Percentiles rank a stretch among this genome's conserved stretches.
Evolutionary conservation across 2,329 filamentous ascomycete species (phyloP).

Genomic region (Hortaea werneckii): DNA sequence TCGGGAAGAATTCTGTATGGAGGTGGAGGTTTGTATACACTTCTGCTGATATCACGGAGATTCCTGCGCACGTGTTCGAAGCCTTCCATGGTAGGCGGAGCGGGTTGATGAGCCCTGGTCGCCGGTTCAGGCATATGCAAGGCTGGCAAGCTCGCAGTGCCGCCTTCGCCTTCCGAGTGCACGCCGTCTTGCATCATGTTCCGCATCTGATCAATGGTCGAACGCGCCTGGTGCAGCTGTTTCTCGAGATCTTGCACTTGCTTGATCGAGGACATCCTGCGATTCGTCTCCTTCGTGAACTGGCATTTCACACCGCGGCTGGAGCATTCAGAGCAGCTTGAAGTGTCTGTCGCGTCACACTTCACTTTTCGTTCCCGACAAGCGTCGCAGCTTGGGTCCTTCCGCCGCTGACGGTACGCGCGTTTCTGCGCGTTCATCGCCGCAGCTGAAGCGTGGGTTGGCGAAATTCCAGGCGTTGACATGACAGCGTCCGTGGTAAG

Average conservation of each 20-base stretch:
- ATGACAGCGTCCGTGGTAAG: conserved; percentile 17
- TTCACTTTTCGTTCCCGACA: conserved; percentile 75
- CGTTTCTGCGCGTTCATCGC: conserved; percentile 66
- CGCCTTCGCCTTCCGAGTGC: conserved; percentile 32
- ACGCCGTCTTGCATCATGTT: conserved; percentile 49
- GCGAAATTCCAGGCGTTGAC: conserved; percentile 21
- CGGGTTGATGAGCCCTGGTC: conserved; percentile 48
- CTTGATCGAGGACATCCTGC: conserved; percentile 98
- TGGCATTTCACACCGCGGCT: conserved; percentile 96
- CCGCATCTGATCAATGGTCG: conserved; percentile 66
- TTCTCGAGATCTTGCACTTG: conserved; percentile 96
- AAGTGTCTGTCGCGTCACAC: conserved; percentile 93
- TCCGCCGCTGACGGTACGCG: conserved; percentile 86
- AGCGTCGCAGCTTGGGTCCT: conserved; percentile 95
- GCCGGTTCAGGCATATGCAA: conserved; percentile 24
- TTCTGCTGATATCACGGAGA: conserved; percentile 62
- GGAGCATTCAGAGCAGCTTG: conserved; percentile 93
- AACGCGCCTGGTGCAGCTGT: conserved; percentile 69
- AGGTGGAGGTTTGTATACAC: conserved; percentile 69
- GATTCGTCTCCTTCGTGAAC: conserved; percentile 97
- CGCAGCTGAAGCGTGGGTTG: conserved; percentile 29
- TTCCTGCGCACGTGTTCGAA: conserved; percentile 62
- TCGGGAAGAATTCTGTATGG: conserved; percentile 49
- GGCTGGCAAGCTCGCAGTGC: conserved; percentile 15
- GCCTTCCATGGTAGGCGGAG: conserved; percentile 54